phyloP scores from a whole-genome alignment of 225 moss, liverwort and hornwort genomes.

The Neckera pumila region DNA sequence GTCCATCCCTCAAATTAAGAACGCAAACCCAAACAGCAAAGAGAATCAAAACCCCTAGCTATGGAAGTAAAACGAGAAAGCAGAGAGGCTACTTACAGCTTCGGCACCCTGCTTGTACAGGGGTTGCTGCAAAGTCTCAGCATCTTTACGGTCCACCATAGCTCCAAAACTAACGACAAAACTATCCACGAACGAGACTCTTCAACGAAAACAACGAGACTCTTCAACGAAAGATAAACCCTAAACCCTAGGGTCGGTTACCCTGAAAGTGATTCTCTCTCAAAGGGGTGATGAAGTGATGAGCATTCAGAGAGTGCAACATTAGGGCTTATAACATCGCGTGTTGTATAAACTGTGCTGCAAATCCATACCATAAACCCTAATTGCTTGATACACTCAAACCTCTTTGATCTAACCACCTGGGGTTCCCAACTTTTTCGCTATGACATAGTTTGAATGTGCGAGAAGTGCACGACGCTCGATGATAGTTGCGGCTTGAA shows the following conservation, averaged over 20 bases:
- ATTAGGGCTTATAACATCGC: not conserved
- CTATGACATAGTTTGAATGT: not conserved
- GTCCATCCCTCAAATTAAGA: not conserved
- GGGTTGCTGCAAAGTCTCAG: not conserved
- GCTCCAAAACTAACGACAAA: not conserved
- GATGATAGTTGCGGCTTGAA: too few relatives aligned
- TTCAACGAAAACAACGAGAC: not conserved
- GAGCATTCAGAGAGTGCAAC: not conserved
- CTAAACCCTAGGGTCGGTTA: not conserved
- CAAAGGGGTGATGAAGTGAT: not conserved
- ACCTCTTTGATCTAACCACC: not conserved
- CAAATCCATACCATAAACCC: not conserved
- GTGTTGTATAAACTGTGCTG: not conserved
- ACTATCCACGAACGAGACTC: not conserved
- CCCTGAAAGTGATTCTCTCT: not conserved
- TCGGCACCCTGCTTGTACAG: constrained; percentile 67
- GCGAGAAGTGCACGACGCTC: not conserved
- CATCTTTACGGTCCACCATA: constrained; percentile 1
- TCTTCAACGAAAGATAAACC: not conserved
- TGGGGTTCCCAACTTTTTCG: not conserved
- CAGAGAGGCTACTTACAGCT: constrained; percentile 28
- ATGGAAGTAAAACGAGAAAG: not conserved
- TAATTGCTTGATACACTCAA: not conserved
- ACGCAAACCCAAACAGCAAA: not conserved
- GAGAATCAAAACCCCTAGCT: not conserved